Base-by-base conservation (phyloP, 257 asterid species). In the Petunia axillaris region DNA sequence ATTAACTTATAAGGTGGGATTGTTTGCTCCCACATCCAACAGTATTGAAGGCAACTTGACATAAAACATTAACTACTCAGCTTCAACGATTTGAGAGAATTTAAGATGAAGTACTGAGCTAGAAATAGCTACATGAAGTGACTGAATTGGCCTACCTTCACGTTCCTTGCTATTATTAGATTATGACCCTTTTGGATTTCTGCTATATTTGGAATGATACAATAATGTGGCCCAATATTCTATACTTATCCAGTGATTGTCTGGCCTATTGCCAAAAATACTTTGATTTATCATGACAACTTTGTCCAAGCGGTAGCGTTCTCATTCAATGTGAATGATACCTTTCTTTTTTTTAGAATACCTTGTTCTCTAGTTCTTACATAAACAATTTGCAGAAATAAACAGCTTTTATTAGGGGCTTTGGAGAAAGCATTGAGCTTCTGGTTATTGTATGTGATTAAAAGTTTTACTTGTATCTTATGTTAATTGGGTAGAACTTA, bases 81-180 rank as follows among this genome's bases (percentile, higher is more conserved):
- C 35, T 55, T 55, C 77, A 71, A 71, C 11, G 59, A 71, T 6
- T 71, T 71, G 77, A 71, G 16, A 48, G 40, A 44, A 44, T 44
- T 68, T 44, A 68, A 16, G 58, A 44, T 16, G 16, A 16, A 68
- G 46, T 48, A 37, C 35, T 48, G 44, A 35, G 11, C 36, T 50
- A 71, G 44, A 71, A 71, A 35, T 71, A 71, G 77, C 48, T 71
- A 36, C 62, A 50, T 71, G 77, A 71, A 71, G 9, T 35, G 77
- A 71, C 35, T 71, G 43, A 71, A 4, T 71, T 11, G 36, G 77
- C 62, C 77, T 71, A 50, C 77, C 39, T 71, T 50, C 77, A 71
- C 39, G 60, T 71, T 71, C 3, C 44, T 35, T 50, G 44, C 35
- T 11, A 71, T 50, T 71, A 50, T 71, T 71, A 71, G 77, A 50